Conservation (phyloP, 179 eudicot species). For the Amaranthus tricolor region DNA sequence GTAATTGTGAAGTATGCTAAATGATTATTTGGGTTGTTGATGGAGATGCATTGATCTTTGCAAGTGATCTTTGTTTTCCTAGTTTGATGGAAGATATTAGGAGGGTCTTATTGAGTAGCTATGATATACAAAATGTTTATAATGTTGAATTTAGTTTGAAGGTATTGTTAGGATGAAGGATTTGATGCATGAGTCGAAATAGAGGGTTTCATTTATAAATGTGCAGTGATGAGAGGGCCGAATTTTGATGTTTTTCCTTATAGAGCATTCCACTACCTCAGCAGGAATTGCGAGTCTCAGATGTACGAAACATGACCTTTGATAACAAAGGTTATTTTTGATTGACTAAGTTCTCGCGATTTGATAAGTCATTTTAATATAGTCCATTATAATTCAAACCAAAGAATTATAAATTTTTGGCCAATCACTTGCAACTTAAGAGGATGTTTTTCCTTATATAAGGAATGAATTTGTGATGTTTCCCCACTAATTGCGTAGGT, state of each 20-base stretch:
- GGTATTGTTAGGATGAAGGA: neutral
- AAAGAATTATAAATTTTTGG: no score
- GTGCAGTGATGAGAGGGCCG: neutral
- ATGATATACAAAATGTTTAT: constrained; percentile 8
- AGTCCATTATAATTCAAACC: no score
- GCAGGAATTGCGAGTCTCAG: no score
- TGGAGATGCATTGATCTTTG: neutral
- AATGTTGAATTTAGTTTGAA: neutral
- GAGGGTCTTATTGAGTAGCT: neutral
- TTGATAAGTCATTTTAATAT: no score
- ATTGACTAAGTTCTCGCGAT: no score
- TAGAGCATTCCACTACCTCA: no score
- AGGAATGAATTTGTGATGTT: no score
- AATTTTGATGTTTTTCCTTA: no score
- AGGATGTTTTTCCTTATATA: no score
- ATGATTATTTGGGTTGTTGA: neutral
- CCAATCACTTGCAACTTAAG: no score
- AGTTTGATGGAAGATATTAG: neutral
- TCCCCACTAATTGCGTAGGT: neutral
- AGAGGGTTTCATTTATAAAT: neutral
- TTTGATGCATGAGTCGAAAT: neutral
- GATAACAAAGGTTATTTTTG: no score
- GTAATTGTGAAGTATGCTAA: neutral
- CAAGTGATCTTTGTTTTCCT: neutral
- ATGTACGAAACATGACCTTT: no score